Conservation (phyloP, 2,329 filamentous ascomycete genomes). For the Gaeumannomyces sp. region DNA sequence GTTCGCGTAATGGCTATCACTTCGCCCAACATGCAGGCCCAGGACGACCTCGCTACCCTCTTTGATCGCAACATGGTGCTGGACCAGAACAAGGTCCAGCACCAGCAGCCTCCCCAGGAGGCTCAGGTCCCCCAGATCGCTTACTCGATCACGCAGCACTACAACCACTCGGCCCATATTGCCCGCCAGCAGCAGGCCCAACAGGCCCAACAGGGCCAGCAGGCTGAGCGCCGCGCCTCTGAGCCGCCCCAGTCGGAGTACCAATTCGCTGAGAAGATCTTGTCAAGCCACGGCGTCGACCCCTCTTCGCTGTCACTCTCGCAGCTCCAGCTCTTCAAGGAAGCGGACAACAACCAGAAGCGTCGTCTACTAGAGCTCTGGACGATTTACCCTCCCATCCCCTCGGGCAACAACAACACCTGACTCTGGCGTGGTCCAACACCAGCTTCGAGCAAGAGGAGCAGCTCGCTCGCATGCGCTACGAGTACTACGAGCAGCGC, state of each 20-base stretch:
- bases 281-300: conserved; percentile 64
- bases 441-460: conserved; percentile 53
- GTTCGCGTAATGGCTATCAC: conserved; percentile 13
- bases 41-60: conserved; percentile 76
- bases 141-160: conserved; percentile 76
- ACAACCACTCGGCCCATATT: conserved; percentile 71
- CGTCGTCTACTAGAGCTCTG: conserved; percentile 75
- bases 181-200: conserved; percentile 23
- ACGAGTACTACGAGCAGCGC: conserved; percentile 40
- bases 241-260: conserved; percentile 44
- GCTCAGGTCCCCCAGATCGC: conserved; percentile 38
- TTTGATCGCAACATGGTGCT: conserved; percentile 73
- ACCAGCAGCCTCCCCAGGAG: conserved; percentile 4
- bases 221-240: conserved; percentile 40
- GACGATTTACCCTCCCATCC: conserved; percentile 70
- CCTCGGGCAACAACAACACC: conserved; percentile 37
- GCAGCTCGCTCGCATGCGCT: conserved; percentile 54
- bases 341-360: conserved; percentile 66
- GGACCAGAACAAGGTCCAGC: conserved; percentile 25
- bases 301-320: conserved; percentile 61
- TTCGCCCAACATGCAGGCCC: conserved; percentile 47
- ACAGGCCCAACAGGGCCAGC: conserved; percentile 13
- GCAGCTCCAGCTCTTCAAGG: conserved; percentile 73
- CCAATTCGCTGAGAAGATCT: conserved; percentile 40
- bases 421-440: conserved; percentile 45